Percentiles rank a stretch among this genome's conserved stretches.
These are phyloP conservation scores for Alternaria sp. DNA, from an alignment of 2,329 filamentous ascomycete genomes.

Conservation along the genomic window DNA sequence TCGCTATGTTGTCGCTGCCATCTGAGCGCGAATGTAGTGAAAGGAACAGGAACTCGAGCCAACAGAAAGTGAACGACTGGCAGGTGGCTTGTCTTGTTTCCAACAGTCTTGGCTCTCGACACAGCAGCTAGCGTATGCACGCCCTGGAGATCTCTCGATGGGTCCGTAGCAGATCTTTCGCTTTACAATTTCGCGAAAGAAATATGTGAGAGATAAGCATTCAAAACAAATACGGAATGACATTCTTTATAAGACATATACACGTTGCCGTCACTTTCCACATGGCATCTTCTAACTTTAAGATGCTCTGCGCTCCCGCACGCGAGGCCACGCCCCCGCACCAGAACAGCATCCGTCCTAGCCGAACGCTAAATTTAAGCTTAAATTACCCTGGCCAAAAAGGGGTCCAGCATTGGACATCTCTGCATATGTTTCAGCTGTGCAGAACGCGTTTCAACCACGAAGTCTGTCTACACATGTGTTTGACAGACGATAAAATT, in stretches of 20 bases:
- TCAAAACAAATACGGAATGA: not conserved
- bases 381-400: slow-evolving; percentile 22
- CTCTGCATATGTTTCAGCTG: not conserved
- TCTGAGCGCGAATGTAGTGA: slow-evolving; percentile 16
- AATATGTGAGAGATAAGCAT: not conserved
- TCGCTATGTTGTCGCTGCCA: slow-evolving; percentile 30
- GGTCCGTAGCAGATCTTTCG: slow-evolving; percentile 8
- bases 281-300: slow-evolving; percentile 1
- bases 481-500: not conserved
- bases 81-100: slow-evolving; percentile 17
- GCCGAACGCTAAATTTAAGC: slow-evolving; percentile 27
- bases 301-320: not conserved
- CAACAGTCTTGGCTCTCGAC: slow-evolving; percentile 34
- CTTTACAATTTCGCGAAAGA: not conserved
- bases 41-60: slow-evolving; percentile 8
- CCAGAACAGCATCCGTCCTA: slow-evolving; percentile 15
- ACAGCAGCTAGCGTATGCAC: slow-evolving; percentile 24
- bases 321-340: slow-evolving; percentile 20
- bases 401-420: slow-evolving; percentile 1
- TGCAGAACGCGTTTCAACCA: not conserved
- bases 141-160: slow-evolving; percentile 19
- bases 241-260: not conserved
- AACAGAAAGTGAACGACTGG: not conserved
- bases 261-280: slow-evolving; percentile 6
- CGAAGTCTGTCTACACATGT: not conserved